A percentile compares a stretch with the other conserved stretches of the same genome.
Conservation (phyloP, 2,329 filamentous ascomycete genomes). For the Calonectria pauciramosa region DNA sequence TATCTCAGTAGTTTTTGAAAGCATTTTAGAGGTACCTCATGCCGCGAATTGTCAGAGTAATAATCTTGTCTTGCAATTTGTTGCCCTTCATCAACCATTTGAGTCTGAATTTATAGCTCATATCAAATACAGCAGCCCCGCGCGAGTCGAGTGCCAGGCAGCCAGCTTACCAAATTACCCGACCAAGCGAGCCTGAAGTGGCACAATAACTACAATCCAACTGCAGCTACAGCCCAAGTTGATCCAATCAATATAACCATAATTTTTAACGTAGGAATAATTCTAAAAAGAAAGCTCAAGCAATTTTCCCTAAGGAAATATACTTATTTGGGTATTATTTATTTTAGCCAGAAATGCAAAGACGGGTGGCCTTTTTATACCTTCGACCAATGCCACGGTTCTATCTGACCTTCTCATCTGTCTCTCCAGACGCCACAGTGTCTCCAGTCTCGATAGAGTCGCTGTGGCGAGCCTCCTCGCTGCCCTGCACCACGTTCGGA, state of each 20-base stretch:
- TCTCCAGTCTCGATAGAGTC: slow-evolving; percentile 35
- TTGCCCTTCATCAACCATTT: not conserved
- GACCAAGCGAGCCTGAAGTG: not conserved
- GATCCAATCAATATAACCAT: not conserved
- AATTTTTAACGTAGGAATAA: too few species aligned
- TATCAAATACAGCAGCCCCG: not conserved
- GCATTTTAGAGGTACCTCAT: slow-evolving; percentile 31
- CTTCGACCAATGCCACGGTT: not conserved
- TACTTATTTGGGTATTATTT: too few species aligned
- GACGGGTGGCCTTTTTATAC: too few species aligned
- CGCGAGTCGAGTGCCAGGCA: slow-evolving; percentile 7
- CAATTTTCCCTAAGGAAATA: too few species aligned
- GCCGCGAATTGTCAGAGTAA: not conserved
- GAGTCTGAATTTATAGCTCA: slow-evolving; percentile 9
- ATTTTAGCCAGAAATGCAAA: too few species aligned
- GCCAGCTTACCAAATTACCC: slow-evolving; percentile 18
- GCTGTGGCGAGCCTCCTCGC: slow-evolving; percentile 29
- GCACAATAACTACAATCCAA: not conserved
- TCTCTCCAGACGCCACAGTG: not conserved
- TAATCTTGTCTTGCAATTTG: not conserved
- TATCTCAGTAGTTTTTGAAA: slow-evolving; percentile 44
- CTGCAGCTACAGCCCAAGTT: too few species aligned
- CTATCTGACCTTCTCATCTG: slow-evolving; percentile 23
- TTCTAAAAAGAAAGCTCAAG: too few species aligned
- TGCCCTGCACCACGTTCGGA: slow-evolving; percentile 39